Evolutionary conservation across 805 yeast genomes (phyloP), one percentile per base, ranked within the genome.

Genomic region (Debaryomyces castellii): DNA sequence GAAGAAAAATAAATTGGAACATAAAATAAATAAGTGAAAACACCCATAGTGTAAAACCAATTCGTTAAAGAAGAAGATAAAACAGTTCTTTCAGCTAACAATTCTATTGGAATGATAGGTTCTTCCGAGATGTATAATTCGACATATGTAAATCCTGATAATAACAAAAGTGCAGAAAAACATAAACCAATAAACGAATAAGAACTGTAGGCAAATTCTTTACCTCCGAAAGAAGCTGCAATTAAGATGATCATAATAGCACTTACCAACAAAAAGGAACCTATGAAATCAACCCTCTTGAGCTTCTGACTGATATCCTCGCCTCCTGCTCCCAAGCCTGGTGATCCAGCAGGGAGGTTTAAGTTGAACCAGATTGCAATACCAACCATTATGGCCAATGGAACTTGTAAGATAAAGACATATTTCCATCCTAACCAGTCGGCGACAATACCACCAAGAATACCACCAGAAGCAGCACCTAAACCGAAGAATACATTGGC

Each of bases 401-500:
- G 76, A 17, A 67, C 65, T 48, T 74, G 67, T 48, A 76, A 51
- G 16, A 64, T 56, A 47, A 73, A 72, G 2, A 71, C 76, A 43
- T 58, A 66, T 47, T 59, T 66, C 71, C 87, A 82, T 28, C 87
- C 87, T 45, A 73, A 69, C 28, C 50, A 50, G 49, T 81, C 82
- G 18, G 82, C 74, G 32, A 82, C 65, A 55, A 80, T 60, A 3
- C 90, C 90, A 10, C 77, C 76, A 20, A 72, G 49, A 23, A 71
- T 53, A 23, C 77, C 76, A 3, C 77, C 76, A 1, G 73, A 63
- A 5, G 76, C 75, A 12, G 76, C 66, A 17, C 97, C 97, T 16
- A 82, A 59, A 11, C 90, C 92, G 58, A 78, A 90, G 35, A 81
- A 81, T 16, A 89, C 71, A 60, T 89, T 89, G 28, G 86, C 86